Evolutionary conservation across 306 rosid species (phyloP).

Genomic region (Cucumis melo): DNA sequence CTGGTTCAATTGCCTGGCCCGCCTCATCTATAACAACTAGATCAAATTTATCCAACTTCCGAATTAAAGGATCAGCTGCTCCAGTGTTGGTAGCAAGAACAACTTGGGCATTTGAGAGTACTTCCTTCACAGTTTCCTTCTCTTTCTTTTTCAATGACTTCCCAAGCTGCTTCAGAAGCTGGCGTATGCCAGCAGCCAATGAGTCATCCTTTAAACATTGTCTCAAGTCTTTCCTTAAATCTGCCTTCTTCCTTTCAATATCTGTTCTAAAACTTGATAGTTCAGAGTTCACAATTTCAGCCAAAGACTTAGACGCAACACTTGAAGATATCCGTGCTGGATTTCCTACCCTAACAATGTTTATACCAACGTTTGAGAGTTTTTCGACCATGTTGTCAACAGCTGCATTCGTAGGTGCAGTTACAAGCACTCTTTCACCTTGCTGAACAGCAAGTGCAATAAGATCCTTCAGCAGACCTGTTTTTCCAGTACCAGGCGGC

Average conservation of each 20-base stretch:
- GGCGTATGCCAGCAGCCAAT: constrained; percentile 80
- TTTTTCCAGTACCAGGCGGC: constrained; percentile 87
- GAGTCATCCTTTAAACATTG: constrained; percentile 68
- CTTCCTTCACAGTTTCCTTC: constrained; percentile 56
- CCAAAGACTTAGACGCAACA: constrained; percentile 63
- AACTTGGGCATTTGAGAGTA: constrained; percentile 57
- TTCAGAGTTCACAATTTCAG: constrained; percentile 53
- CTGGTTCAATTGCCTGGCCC: constrained; percentile 81
- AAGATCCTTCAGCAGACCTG: constrained; percentile 60
- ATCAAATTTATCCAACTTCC: constrained; percentile 55
- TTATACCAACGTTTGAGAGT: constrained; percentile 38
- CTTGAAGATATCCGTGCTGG: constrained; percentile 61
- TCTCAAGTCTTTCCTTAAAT: constrained; percentile 65
- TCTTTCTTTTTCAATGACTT: constrained; percentile 63
- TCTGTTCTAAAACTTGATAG: constrained; percentile 44
- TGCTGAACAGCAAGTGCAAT: constrained; percentile 44
- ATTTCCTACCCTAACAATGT: constrained; percentile 72
- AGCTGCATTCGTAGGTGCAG: constrained; percentile 84
- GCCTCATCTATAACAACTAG: constrained; percentile 78
- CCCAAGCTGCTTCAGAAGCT: constrained; percentile 62
- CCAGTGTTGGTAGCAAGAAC: constrained; percentile 83
- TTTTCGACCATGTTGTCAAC: constrained; percentile 79
- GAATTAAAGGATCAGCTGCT: constrained; percentile 63
- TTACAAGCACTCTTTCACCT: constrained; percentile 80
- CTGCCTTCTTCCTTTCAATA: constrained; percentile 68